Evolutionary conservation across 768 basidiomycete genomes (phyloP), one percentile per base, ranked within the genome.

Genomic region (Leccinum truebloodii): DNA sequence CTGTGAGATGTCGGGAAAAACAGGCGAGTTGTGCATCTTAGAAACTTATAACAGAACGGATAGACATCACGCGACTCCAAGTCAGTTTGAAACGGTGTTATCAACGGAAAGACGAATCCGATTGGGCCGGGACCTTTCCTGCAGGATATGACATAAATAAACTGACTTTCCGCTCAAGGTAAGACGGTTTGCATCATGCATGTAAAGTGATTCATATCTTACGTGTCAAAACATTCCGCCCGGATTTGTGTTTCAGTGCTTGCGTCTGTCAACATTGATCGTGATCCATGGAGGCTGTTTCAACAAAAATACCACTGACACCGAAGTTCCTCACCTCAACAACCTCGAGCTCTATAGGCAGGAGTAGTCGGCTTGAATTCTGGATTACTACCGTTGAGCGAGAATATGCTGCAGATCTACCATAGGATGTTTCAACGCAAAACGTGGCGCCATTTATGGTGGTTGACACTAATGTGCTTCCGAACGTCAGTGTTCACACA

Each of bases 391-490:
- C 56, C 30, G 20, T 18, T 32, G 3, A 35, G 14, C 6, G 10
- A 54, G 18, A 59, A 54, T 52, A 24, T 26, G 20, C 18, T 51
- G 22, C 20, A 34, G 12, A 28, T 70, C 52, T 63, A 80, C 85
- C 84, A 34, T 72, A 78, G 3, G 83, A 85, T 35, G 7, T 8
- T 64, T 86, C 84, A 4, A 83, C 84, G 58, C 82, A 86, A 65
- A 81, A 85, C 0, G 83, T 85, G 12, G 20, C 5, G 2, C 83
- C 82, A 64, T 81, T 82, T 67, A 78, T 71, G 48, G 85, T 83
- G 5, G 75, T 74, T 3, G 80, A 79, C 32, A 46, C 20, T 16
- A 70, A 66, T 9, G 82, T 83, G 20, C 30, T 48, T 34, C 55
- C 13, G 18, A 52, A 51, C 6, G 28, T 51, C 28, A n/a, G 24